These are phyloP conservation scores for Crithidia sp. DNA, from an alignment of 208 protist genomes.

Conservation along the genomic window DNA sequence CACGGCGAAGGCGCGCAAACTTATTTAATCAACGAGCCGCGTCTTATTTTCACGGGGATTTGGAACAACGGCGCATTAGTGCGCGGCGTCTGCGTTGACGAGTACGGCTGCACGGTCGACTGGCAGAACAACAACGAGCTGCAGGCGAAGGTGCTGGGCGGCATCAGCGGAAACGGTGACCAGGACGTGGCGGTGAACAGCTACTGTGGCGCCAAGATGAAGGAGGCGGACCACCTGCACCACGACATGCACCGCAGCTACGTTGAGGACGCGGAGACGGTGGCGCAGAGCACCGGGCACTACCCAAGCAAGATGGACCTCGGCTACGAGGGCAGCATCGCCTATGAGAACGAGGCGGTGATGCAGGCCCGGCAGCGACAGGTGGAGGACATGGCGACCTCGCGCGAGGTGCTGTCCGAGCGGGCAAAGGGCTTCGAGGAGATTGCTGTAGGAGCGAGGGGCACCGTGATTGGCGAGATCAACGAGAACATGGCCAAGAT, in stretches of 20 bases:
- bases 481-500: slow-evolving; percentile 87
- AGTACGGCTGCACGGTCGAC: slow-evolving; percentile 88
- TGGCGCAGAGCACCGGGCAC: slow-evolving; percentile 46
- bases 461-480: slow-evolving; percentile 59
- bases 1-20: slow-evolving; percentile 88
- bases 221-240: slow-evolving; percentile 76
- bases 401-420: slow-evolving; percentile 36
- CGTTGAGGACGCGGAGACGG: slow-evolving; percentile 66
- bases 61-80: slow-evolving; percentile 87
- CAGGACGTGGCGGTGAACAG: slow-evolving; percentile 79
- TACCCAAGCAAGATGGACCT: slow-evolving; percentile 84
- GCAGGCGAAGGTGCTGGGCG: slow-evolving; percentile 71
- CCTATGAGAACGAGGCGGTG: slow-evolving; percentile 56
- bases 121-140: slow-evolving; percentile 88
- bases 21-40: slow-evolving; percentile 85
- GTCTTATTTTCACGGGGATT: slow-evolving; percentile 85
- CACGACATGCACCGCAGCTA: slow-evolving; percentile 81
- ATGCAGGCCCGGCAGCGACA: slow-evolving; percentile 45
- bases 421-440: slow-evolving; percentile 31
- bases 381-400: slow-evolving; percentile 58
- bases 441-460: slow-evolving; percentile 12
- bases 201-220: slow-evolving; percentile 75
- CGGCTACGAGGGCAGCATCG: slow-evolving; percentile 86
- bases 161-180: slow-evolving; percentile 37
- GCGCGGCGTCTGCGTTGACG: slow-evolving; percentile 81